Evolutionary conservation across 495 filamentous ascomycete species (phyloP).

Genomic region (Rostrohypoxylon terebratum): DNA sequence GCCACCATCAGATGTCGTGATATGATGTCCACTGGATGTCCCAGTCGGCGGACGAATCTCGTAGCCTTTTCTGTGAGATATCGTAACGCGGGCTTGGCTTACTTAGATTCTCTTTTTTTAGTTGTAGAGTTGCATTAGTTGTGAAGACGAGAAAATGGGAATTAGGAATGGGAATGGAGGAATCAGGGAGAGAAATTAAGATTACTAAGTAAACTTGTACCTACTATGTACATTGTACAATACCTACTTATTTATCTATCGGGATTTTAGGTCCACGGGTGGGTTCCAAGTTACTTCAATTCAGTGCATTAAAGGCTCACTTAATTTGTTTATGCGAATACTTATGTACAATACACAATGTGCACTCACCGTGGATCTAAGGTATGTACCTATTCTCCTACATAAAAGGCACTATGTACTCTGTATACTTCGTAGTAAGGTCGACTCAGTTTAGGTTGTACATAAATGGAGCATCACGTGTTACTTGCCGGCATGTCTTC

Average conservation of each 20-base stretch:
- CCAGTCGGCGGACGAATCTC: slow-evolving; percentile 33
- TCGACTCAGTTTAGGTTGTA: slow-evolving; percentile 16
- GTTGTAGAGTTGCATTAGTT: not conserved
- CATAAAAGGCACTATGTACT: slow-evolving; percentile 3
- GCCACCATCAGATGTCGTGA: slow-evolving; percentile 43
- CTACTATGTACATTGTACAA: not conserved
- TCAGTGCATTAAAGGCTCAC: not conserved
- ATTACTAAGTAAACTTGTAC: not conserved
- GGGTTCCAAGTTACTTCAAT: not conserved
- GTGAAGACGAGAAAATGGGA: not conserved
- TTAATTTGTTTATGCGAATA: not conserved
- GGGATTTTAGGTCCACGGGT: too few relatives aligned
- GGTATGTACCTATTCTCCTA: not conserved
- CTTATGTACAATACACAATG: not conserved
- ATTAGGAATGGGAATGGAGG: not conserved
- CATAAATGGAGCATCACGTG: slow-evolving; percentile 36
- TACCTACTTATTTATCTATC: too few relatives aligned
- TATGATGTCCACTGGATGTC: slow-evolving; percentile 25
- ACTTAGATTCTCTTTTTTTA: not conserved
- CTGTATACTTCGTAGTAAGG: too few relatives aligned
- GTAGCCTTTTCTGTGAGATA: slow-evolving; percentile 33
- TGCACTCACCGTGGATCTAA: too few relatives aligned
- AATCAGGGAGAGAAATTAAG: not conserved
- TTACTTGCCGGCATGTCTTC: slow-evolving; percentile 32
- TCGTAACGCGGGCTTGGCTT: slow-evolving; percentile 37